Base-by-base conservation (phyloP, 2,329 filamentous ascomycete genomes). In the Drechslerella stenobrocha region DNA sequence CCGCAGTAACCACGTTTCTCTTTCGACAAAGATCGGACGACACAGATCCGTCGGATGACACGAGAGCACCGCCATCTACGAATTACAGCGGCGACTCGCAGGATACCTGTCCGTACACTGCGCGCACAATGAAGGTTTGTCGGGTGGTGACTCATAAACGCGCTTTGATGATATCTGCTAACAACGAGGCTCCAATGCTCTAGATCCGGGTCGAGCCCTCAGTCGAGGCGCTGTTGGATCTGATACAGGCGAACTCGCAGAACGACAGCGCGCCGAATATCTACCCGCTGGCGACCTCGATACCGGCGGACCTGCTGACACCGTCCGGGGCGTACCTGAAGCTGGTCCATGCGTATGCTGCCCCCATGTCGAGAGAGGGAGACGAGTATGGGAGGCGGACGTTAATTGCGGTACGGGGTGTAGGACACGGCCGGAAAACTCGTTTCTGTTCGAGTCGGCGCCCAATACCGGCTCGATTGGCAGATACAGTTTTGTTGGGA, bases 281-380 rank as follows among this genome's bases (percentile, higher is more conserved):
- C 70, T 83, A 96, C 6, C 90, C 90, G 1, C 77, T 96, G 40
- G 90, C 87, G 77, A 86, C 88, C 23, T 89, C 91, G 71, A 90
- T 96, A 73, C 85, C 90, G 3, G 92, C 92, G 73, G 92, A 96
- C 77, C 86, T 97, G 72, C 83, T 97, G 76, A 98, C 92, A 0
- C 93, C 93, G 2, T 92, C 90, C n/a, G 84, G 89, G 70, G 92
- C 95, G 72, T 98, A 97, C 77, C 83, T 98, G 71, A 97, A 96
- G 78, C 82, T 96, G 72, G 87, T 89, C 32, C 82, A 85, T 70
- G 85, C 87, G 81, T 87, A 78, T 79, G 81, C 11, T 57, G 34
- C 5, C n/a, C n/a, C n/a, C n/a, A n/a, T n/a, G n/a, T n/a, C n/a
- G n/a, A n/a, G n/a, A n/a, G n/a, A n/a, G n/a, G n/a, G n/a, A n/a